phyloP scores from a whole-genome alignment of 768 basidiomycete species.

The Russula sp. region DNA sequence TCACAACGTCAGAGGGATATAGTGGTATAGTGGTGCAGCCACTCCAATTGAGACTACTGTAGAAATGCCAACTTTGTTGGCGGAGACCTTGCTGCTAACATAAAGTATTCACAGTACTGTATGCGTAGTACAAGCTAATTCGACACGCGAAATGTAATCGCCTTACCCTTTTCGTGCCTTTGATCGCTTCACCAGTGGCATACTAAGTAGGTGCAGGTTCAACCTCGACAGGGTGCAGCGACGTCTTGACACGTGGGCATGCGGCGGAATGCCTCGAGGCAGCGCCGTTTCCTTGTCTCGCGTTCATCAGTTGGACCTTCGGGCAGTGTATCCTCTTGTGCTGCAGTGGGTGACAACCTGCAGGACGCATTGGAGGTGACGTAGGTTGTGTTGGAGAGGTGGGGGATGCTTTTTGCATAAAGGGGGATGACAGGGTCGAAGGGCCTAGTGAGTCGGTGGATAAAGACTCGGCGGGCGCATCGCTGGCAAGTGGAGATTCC shows the following conservation, averaged over 20 bases:
- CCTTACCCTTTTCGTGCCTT: too few relatives aligned
- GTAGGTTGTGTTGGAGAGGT: constrained; percentile 15
- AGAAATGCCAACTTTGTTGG: too few relatives aligned
- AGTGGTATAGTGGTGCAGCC: too few relatives aligned
- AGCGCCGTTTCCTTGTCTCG: constrained; percentile 59
- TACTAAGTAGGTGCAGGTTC: too few relatives aligned
- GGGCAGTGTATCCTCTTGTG: constrained; percentile 27
- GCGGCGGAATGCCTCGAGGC: constrained; percentile 65
- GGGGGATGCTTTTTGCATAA: constrained; percentile 27
- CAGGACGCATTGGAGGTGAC: constrained; percentile 24
- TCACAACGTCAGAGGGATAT: too few relatives aligned
- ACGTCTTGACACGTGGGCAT: constrained; percentile 28
- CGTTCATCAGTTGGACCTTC: constrained; percentile 38
- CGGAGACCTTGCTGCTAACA: too few relatives aligned
- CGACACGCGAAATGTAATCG: too few relatives aligned
- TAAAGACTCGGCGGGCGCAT: constrained; percentile 11
- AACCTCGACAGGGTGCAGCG: constrained; percentile 56
- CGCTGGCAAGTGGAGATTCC: constrained; percentile 12
- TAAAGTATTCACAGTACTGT: too few relatives aligned
- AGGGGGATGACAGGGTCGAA: constrained; percentile 32
- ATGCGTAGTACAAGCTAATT: too few relatives aligned
- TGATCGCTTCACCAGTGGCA: too few relatives aligned
- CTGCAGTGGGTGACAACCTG: constrained; percentile 31
- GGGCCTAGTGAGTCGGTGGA: constrained; percentile 26
- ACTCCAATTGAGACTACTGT: too few relatives aligned